Conservation (phyloP, 257 asterid species). For the Solanum gracilifrons region DNA sequence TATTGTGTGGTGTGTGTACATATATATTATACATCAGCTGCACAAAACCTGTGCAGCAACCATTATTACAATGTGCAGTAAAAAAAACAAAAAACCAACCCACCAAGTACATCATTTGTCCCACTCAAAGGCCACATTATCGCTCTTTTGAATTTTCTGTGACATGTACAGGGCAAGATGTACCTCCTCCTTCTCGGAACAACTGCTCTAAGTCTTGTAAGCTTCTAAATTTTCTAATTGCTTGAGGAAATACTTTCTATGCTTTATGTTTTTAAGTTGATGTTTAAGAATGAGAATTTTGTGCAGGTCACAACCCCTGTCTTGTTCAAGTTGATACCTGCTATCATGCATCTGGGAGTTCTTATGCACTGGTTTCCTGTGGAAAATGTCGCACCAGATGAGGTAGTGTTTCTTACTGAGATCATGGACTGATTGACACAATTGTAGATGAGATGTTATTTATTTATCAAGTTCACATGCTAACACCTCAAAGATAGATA, state of each 20-base stretch:
- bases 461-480: background rate
- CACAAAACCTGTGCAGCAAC: background rate
- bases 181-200: slow-evolving; percentile 95
- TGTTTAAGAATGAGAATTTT: background rate
- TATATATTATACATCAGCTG: background rate
- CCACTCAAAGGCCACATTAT: background rate
- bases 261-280: background rate
- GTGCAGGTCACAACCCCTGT: slow-evolving; percentile 85
- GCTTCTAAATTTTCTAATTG: slow-evolving; percentile 10
- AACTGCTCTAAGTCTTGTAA: slow-evolving; percentile 90
- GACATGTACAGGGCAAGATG: slow-evolving; percentile 66
- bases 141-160: background rate
- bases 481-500: background rate
- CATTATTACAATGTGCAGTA: background rate
- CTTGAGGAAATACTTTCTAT: background rate
- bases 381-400: slow-evolving; percentile 35
- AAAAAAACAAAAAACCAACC: background rate
- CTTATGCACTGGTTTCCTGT: slow-evolving; percentile 88
- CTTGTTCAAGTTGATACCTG: slow-evolving; percentile 78
- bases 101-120: background rate
- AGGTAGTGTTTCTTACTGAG: slow-evolving; percentile 29
- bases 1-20: background rate
- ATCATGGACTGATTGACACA: background rate
- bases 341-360: slow-evolving; percentile 65
- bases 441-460: background rate